phyloP scores from a whole-genome alignment of 805 yeast genomes.

The Sugiyamaella boreocaroliniensis region DNA sequence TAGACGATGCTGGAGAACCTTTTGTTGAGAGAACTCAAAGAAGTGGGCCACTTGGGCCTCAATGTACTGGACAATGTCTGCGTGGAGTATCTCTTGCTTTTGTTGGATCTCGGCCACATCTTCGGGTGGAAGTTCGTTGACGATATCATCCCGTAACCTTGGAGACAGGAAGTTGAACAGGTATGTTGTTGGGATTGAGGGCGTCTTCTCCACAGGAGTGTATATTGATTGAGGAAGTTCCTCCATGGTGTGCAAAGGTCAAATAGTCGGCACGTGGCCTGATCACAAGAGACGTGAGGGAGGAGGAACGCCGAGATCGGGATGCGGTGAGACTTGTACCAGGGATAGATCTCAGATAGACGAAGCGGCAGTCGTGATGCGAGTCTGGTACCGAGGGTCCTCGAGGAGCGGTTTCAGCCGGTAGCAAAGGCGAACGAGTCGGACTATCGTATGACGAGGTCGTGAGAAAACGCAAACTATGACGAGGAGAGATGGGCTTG shows the following conservation, averaged over 20 bases:
- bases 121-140: slow-evolving; percentile 5
- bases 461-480: too few species aligned
- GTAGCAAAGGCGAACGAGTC: too few species aligned
- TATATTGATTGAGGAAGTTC: slow-evolving; percentile 16
- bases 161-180: slow-evolving; percentile 13
- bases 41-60: slow-evolving; percentile 11
- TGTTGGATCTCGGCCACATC: slow-evolving; percentile 6
- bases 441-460: too few species aligned
- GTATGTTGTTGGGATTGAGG: slow-evolving; percentile 15
- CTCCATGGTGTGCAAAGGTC: slow-evolving; percentile 8
- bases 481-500: too few species aligned
- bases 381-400: too few species aligned
- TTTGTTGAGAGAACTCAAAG: slow-evolving; percentile 9
- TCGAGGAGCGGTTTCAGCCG: too few species aligned
- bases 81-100: slow-evolving; percentile 12
- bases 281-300: too few species aligned
- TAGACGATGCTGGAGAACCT: slow-evolving; percentile 5
- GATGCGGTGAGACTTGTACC: too few species aligned
- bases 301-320: too few species aligned
- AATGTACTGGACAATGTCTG: slow-evolving; percentile 13
- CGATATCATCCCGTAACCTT: slow-evolving; percentile 10
- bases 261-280: background rate
- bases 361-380: too few species aligned
- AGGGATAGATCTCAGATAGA: too few species aligned
- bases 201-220: slow-evolving; percentile 11